Conservation (phyloP, 2,329 filamentous ascomycete species). For the Exophiala xenobiotica region DNA sequence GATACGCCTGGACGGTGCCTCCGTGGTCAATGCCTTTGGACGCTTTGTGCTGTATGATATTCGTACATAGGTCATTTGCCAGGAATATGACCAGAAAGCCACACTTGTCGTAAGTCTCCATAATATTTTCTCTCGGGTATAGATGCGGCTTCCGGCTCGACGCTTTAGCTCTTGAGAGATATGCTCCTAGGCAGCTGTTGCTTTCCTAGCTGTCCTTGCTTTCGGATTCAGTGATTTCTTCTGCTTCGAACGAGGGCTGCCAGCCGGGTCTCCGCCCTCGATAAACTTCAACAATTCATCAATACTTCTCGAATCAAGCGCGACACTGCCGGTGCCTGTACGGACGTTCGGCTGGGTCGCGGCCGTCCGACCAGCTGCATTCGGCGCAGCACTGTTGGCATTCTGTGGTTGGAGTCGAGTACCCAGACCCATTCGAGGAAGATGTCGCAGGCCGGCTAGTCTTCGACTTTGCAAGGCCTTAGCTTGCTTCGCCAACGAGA, state of each 20-base stretch:
- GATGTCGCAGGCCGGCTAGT: slow-evolving; percentile 62
- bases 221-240: slow-evolving; percentile 31
- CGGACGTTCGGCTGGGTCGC: slow-evolving; percentile 16
- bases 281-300: slow-evolving; percentile 95
- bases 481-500: slow-evolving; percentile 88
- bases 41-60: neutral
- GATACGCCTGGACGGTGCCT: neutral
- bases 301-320: slow-evolving; percentile 76
- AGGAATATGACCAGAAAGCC: neutral
- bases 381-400: slow-evolving; percentile 47
- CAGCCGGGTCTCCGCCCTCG: slow-evolving; percentile 62
- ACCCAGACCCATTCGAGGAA: slow-evolving; percentile 61
- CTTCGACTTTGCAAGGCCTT: slow-evolving; percentile 79
- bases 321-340: slow-evolving; percentile 38
- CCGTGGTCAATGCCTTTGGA: neutral
- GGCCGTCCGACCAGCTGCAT: slow-evolving; percentile 39
- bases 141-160: too few species aligned
- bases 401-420: slow-evolving; percentile 31
- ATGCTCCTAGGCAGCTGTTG: slow-evolving; percentile 8
- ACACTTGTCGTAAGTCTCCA: neutral
- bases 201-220: slow-evolving; percentile 24
- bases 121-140: neutral
- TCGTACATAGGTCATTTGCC: neutral
- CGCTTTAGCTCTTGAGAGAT: neutral
- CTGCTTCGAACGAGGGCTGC: slow-evolving; percentile 45